These are phyloP conservation scores for Petunia hybrid DNA, from an alignment of 305 asterid genomes.

Conservation along the genomic window DNA sequence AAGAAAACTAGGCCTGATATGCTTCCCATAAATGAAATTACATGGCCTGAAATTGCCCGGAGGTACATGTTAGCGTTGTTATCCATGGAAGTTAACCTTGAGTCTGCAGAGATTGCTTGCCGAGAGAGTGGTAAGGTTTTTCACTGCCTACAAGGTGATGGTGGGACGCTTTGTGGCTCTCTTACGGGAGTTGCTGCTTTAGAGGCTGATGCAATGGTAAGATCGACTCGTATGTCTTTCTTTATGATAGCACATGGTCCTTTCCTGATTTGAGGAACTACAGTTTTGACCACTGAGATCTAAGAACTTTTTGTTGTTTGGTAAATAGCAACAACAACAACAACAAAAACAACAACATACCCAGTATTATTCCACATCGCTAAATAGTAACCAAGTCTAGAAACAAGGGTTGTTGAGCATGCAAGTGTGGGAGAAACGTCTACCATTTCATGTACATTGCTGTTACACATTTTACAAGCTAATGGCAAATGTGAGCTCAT, in stretches of 20 bases:
- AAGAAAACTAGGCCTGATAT: constrained; percentile 72
- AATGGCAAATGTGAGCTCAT: background rate
- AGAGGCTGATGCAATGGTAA: constrained; percentile 94
- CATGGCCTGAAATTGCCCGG: constrained; percentile 98
- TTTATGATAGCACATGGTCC: background rate
- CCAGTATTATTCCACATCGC: background rate
- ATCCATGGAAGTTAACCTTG: constrained; percentile 87
- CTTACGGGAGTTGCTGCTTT: constrained; percentile 85
- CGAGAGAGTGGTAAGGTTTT: constrained; percentile 93
- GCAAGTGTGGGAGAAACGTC: background rate
- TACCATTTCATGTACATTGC: constrained; percentile 27
- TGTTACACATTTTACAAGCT: background rate
- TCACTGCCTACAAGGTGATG: constrained; percentile 94
- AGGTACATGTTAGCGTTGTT: constrained; percentile 80
- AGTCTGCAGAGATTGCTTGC: constrained; percentile 76
- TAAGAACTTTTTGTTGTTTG: constrained; percentile 10
- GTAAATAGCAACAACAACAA: no score
- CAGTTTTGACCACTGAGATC: background rate
- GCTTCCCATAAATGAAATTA: constrained; percentile 87
- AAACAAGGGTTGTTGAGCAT: constrained; percentile 11
- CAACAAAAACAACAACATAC: no score
- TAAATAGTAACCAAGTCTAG: background rate
- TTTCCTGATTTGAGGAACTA: constrained; percentile 10
- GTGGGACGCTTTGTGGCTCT: constrained; percentile 92
- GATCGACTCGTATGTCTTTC: constrained; percentile 36